These are phyloP conservation scores for Boletus sp. DNA, from an alignment of 768 basidiomycete genomes.

Conservation along the genomic window DNA sequence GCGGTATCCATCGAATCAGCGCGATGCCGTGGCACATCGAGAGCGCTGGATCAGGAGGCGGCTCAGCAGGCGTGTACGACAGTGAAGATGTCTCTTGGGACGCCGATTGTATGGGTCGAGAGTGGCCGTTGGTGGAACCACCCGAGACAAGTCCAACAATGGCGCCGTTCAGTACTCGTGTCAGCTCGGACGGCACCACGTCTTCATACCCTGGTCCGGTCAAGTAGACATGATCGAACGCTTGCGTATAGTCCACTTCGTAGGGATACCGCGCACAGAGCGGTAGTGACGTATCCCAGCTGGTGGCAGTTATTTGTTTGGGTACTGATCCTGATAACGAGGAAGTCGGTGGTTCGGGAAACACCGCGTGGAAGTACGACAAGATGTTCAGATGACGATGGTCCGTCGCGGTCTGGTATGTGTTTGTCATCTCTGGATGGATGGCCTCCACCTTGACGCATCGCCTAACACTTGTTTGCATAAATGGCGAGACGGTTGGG, in stretches of 20 bases:
- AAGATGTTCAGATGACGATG: slow-evolving; percentile 67
- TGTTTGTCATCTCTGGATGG: slow-evolving; percentile 32
- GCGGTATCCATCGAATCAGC: slow-evolving; percentile 55
- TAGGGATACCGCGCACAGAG: slow-evolving; percentile 71
- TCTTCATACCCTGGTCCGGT: slow-evolving; percentile 78
- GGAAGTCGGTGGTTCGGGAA: slow-evolving; percentile 33
- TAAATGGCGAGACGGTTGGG: not conserved
- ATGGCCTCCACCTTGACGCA: slow-evolving; percentile 40
- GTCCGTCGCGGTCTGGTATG: slow-evolving; percentile 52
- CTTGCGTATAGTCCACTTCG: slow-evolving; percentile 57
- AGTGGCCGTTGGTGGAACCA: not conserved
- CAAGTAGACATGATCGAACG: slow-evolving; percentile 65
- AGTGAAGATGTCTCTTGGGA: slow-evolving; percentile 22
- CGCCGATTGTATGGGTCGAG: not conserved
- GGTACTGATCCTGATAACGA: slow-evolving; percentile 16
- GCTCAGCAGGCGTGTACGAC: slow-evolving; percentile 58
- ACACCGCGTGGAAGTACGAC: slow-evolving; percentile 70
- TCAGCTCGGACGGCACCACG: slow-evolving; percentile 67
- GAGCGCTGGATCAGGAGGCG: slow-evolving; percentile 53
- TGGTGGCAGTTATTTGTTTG: slow-evolving; percentile 36
- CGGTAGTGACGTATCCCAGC: slow-evolving; percentile 70
- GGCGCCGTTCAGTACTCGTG: slow-evolving; percentile 72
- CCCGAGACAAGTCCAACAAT: slow-evolving; percentile 69
- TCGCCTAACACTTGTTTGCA: not conserved
- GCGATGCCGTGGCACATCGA: slow-evolving; percentile 77